phyloP scores from a whole-genome alignment of 2,329 filamentous ascomycete species.

The Hypomyces perniciosus region DNA sequence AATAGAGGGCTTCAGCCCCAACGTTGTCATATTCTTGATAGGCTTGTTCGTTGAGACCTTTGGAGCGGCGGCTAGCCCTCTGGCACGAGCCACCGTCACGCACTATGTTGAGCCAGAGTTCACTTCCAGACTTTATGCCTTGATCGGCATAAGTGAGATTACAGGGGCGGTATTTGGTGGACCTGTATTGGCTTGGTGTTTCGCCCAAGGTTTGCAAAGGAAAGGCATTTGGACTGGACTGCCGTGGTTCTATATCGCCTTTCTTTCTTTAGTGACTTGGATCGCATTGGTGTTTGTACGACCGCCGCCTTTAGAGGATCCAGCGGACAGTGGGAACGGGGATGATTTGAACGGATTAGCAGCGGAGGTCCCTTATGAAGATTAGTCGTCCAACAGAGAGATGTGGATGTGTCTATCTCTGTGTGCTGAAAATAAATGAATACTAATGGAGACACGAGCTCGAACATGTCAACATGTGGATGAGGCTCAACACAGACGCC shows the following conservation, averaged over 20 bases:
- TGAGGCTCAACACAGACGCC: no score
- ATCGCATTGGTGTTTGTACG: constrained; percentile 27
- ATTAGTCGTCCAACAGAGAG: background rate
- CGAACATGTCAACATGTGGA: no score
- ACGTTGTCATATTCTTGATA: constrained; percentile 29
- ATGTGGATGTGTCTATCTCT: no score
- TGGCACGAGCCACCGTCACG: constrained; percentile 35
- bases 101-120: constrained; percentile 32
- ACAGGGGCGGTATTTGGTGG: constrained; percentile 35
- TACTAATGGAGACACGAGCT: background rate
- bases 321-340: constrained; percentile 14
- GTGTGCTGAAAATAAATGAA: background rate
- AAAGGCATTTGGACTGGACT: constrained; percentile 33
- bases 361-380: background rate
- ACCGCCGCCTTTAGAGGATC: constrained; percentile 22
- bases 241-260: constrained; percentile 35
- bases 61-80: constrained; percentile 32
- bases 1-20: constrained; percentile 29
- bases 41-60: constrained; percentile 33
- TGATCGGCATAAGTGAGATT: constrained; percentile 36
- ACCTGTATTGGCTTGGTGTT: constrained; percentile 34
- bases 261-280: constrained; percentile 24
- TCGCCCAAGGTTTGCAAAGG: constrained; percentile 29
- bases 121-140: constrained; percentile 36
- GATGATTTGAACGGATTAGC: constrained; percentile 3